phyloP scores from a whole-genome alignment of 1,284 basidiomycete genomes.

The Sporisorium graminicola region DNA sequence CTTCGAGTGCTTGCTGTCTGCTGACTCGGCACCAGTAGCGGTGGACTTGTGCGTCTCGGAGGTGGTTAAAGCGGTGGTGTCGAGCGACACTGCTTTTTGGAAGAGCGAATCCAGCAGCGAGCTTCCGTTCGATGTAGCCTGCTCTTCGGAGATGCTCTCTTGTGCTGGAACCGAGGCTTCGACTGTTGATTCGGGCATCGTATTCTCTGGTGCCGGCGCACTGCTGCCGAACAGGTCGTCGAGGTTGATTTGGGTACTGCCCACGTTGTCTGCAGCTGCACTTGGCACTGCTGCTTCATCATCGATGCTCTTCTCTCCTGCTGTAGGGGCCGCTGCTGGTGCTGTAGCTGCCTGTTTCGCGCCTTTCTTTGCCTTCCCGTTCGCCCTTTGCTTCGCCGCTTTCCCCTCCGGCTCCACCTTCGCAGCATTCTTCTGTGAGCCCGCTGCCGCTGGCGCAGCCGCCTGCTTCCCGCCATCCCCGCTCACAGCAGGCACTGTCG shows the following conservation, averaged over 20 bases:
- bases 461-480: constrained; percentile 2
- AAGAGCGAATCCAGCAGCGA: constrained; percentile 43
- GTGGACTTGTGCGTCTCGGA: neutral
- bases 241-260: constrained; percentile 36
- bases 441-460: neutral
- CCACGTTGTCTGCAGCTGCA: constrained; percentile 6
- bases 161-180: neutral
- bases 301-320: constrained; percentile 22
- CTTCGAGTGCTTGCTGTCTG: constrained; percentile 12
- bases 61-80: neutral
- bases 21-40: neutral
- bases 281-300: constrained; percentile 7
- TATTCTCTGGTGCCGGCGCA: constrained; percentile 4
- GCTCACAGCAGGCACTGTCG: neutral
- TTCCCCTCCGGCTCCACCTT: constrained; percentile 21
- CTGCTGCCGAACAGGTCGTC: constrained; percentile 34
- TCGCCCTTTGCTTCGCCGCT: constrained; percentile 18
- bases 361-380: constrained; percentile 22
- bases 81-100: constrained; percentile 25
- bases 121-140: constrained; percentile 5
- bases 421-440: neutral
- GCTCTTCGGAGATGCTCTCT: neutral
- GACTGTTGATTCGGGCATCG: neutral
- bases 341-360: constrained; percentile 19
- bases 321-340: neutral